Evolutionary conservation across 306 rosid genomes (phyloP), one percentile per base, ranked within the genome.

Genomic region (Rosa persica): DNA sequence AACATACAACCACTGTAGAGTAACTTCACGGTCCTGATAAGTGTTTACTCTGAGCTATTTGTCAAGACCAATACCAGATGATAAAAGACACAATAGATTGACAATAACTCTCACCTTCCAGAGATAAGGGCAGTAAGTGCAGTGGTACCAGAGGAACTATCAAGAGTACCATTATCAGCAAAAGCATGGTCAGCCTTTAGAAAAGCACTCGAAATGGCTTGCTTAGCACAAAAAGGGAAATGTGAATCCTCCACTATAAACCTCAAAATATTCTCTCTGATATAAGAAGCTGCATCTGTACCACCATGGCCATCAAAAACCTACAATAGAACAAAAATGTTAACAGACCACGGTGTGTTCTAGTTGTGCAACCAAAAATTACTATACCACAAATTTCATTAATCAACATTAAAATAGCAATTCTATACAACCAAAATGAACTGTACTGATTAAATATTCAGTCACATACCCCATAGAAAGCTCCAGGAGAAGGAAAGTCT

Each of bases 261-360:
- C 80, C 77, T 78, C 57, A 83, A 62, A 74, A 83, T 83, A 62
- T 83, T 83, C 74, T 83, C 83, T 69, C 79, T 68, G 16, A 79
- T 62, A 51, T 78, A 83, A 13, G 67, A 78, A 47, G 86, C 83
- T 19, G 86, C 86, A 70, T 83, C 86, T 34, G 83, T 67, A 67
- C 86, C 86, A 16, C 86, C 86, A 48, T 83, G 86, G 80, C 86
- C 86, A 30, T 83, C 86, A 83, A 83, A 83, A 15, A 83, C 86
- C 86, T 83, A 80, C 62, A 68, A 47, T 36, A 12, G 30, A 39
- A 40, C 8, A 49, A 49, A 39, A 54, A 57, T 39, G 67, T 48
- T 68, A 57, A 62, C 74, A 66, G 36, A 27, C 64, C 15, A 62
- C 17, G 39, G 30, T 3, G 51, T 9, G 42, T n/a, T 69, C 30